These are phyloP conservation scores for Saksenaea oblongispora DNA, from an alignment of 371 early-diverging fungal species.

Conservation along the genomic window DNA sequence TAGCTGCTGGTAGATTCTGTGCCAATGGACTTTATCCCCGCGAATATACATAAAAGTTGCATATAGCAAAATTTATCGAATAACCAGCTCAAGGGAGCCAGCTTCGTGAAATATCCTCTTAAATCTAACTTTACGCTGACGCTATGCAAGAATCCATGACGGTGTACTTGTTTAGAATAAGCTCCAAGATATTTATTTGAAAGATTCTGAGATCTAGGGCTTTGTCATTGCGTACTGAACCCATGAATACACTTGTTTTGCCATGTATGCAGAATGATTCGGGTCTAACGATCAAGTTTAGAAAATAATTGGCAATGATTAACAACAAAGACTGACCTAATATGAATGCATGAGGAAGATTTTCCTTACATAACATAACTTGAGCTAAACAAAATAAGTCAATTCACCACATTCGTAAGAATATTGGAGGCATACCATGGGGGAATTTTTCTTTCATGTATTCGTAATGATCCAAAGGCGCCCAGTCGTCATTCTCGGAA, in stretches of 20 bases:
- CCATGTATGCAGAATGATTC: conserved; percentile 36
- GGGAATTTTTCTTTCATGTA: conserved; percentile 70
- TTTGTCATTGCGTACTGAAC: background rate
- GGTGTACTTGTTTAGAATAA: too few relatives aligned
- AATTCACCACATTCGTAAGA: background rate
- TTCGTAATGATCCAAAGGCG: conserved; percentile 69
- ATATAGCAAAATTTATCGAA: too few relatives aligned
- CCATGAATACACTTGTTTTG: conserved; percentile 21
- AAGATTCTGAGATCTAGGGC: too few relatives aligned
- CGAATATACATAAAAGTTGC: too few relatives aligned
- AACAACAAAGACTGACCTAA: conserved; percentile 31
- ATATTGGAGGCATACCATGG: conserved; percentile 41
- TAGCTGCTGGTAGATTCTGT: too few relatives aligned
- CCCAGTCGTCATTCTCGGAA: conserved; percentile 78
- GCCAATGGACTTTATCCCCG: too few relatives aligned
- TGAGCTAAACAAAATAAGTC: conserved; percentile 25
- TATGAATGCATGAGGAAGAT: conserved; percentile 80
- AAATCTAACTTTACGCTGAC: too few relatives aligned
- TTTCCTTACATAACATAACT: conserved; percentile 61
- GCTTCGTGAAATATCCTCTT: too few relatives aligned
- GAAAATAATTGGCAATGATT: background rate
- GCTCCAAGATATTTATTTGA: too few relatives aligned
- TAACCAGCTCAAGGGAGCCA: too few relatives aligned
- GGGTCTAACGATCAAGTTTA: conserved; percentile 10
- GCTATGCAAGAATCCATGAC: too few relatives aligned